Evolutionary conservation across 192 early-diverging fungal species (phyloP), one percentile per base, ranked within the genome.

Genomic region (Podochytrium sp.): DNA sequence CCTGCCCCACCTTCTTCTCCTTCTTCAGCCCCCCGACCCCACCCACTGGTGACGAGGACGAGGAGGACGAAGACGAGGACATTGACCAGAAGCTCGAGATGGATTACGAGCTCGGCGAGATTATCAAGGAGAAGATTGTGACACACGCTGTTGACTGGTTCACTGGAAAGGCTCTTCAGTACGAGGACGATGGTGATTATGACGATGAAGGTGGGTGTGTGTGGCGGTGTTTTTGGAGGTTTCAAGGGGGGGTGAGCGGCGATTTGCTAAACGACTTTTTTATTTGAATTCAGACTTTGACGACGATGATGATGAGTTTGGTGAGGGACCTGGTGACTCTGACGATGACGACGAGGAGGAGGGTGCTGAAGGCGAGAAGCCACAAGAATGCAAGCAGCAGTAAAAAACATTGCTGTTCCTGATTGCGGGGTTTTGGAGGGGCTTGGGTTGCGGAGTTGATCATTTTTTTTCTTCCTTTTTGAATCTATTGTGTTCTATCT

Each of bases 61-160:
- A 91, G 35, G 92, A 92, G 71, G 72, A 74, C 34, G 92, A 89
- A 33, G 90, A 84, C 34, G 88, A 88, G n/a, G 55, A 93, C 79
- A 81, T 95, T 61, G 95, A 95, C 71, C 89, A 91, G 55, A 91
- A 87, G 73, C 84, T 99, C 47, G 95, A 98, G 85, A 78, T 82
- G 39, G 98, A 99, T 82, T 99, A 98, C 81, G 93, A 97, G 83
- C 82, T 96, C 78, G 97, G 96, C 39, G 97, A 99, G 81, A 91
- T 97, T 79, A 90, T 99, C 85, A 99, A 99, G 90, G 96, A 98
- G 66, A 96, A 94, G 85, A 84, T 99, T 70, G 90, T 99, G 51
- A 96, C 98, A 63, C 89, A 88, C 77, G 98, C 98, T 57, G 80
- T 98, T 70, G 95, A 98, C 84, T 99, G 94, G 92, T 99, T 98